Evolutionary conservation across 2,329 filamentous ascomycete species (phyloP).

Genomic region (Diaporthe vaccinii): DNA sequence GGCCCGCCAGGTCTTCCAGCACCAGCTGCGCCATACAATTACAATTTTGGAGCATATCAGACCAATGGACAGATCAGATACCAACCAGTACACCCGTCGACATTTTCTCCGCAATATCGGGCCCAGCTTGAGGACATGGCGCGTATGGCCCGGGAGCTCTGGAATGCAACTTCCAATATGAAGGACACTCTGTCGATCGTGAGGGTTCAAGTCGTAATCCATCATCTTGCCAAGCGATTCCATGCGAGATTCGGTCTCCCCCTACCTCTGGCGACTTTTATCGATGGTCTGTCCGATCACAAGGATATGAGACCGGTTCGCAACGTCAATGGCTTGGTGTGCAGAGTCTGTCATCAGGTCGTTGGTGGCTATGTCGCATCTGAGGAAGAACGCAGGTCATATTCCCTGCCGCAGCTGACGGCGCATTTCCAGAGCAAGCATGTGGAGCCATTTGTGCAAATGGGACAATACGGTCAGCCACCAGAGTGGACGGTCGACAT

Average conservation of each 20-base stretch:
- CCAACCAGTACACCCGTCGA: constrained; percentile 45
- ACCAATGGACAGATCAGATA: constrained; percentile 42
- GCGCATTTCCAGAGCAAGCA: constrained; percentile 68
- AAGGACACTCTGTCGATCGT: constrained; percentile 73
- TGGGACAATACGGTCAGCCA: constrained; percentile 43
- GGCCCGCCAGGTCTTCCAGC: constrained; percentile 34
- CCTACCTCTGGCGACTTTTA: constrained; percentile 70
- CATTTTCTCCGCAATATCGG: constrained; percentile 58
- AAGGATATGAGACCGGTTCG: constrained; percentile 70
- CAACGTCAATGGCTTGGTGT: constrained; percentile 66
- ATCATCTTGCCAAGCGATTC: constrained; percentile 72
- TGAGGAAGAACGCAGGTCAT: constrained; percentile 55
- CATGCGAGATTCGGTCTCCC: constrained; percentile 68
- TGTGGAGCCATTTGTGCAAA: constrained; percentile 47
- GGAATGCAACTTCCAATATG: constrained; percentile 71
- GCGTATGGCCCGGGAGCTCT: constrained; percentile 70
- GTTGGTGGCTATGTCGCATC: constrained; percentile 47
- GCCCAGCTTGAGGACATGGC: constrained; percentile 66
- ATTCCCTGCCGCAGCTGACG: constrained; percentile 71
- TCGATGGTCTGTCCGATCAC: constrained; percentile 68
- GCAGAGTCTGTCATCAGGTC: constrained; percentile 65
- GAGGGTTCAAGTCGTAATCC: constrained; percentile 73
- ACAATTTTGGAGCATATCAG: constrained; percentile 46
- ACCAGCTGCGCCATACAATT: constrained; percentile 42
- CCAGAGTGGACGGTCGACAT: constrained; percentile 63